A percentile compares a stretch with the other conserved stretches of the same genome.
phyloP scores from a whole-genome alignment of 352 stramenopile species.

The Aphanomyces euteiches region DNA sequence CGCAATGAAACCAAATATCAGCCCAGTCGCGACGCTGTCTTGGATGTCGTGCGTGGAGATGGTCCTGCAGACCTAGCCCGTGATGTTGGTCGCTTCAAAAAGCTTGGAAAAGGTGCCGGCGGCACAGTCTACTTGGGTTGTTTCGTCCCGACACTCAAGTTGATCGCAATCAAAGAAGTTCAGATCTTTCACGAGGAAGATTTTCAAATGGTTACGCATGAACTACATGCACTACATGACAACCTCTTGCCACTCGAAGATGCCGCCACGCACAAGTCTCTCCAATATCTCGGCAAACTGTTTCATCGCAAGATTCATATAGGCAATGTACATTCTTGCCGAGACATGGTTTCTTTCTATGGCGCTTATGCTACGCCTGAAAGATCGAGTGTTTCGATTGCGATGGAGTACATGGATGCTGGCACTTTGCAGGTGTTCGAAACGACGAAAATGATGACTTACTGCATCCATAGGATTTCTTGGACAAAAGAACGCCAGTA shows the following conservation, averaged over 20 bases:
- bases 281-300: slow-evolving; percentile 27
- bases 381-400: slow-evolving; percentile 73
- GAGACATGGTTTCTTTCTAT: slow-evolving; percentile 86
- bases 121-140: slow-evolving; percentile 77
- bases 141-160: slow-evolving; percentile 75
- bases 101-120: slow-evolving; percentile 76
- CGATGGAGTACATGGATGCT: slow-evolving; percentile 92
- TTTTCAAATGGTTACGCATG: slow-evolving; percentile 76
- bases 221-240: slow-evolving; percentile 81
- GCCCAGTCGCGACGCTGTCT: slow-evolving; percentile 45
- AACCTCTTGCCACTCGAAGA: slow-evolving; percentile 70
- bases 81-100: slow-evolving; percentile 62
- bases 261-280: slow-evolving; percentile 23
- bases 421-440: slow-evolving; percentile 76
- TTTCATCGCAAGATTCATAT: slow-evolving; percentile 27
- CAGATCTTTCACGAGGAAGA: slow-evolving; percentile 78
- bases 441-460: background rate
- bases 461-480: slow-evolving; percentile 23
- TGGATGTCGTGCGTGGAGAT: slow-evolving; percentile 66
- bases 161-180: slow-evolving; percentile 86
- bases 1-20: slow-evolving; percentile 42
- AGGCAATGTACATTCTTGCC: slow-evolving; percentile 38
- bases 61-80: slow-evolving; percentile 58
- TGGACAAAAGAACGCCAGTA: slow-evolving; percentile 36
- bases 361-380: slow-evolving; percentile 78